A percentile compares a stretch with the other conserved stretches of the same genome.
Conservation (phyloP, 345 rosid genomes). For the Eucalyptus coolabah region DNA sequence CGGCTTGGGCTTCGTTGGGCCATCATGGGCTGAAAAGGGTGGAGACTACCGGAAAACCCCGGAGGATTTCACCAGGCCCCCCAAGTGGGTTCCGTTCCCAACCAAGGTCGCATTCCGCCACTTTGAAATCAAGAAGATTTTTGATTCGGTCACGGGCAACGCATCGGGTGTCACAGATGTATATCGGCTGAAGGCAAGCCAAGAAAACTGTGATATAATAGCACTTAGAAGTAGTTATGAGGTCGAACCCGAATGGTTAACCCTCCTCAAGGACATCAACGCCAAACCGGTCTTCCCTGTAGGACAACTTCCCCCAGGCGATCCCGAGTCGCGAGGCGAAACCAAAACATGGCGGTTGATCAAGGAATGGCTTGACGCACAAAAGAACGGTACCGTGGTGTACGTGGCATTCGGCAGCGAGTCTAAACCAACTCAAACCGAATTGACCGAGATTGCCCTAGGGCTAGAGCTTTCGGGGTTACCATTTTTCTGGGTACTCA, state of each 20-base stretch:
- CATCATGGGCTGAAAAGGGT: not conserved
- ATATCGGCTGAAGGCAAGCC: not conserved
- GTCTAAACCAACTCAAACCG: slow-evolving; percentile 10
- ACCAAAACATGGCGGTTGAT: slow-evolving; percentile 6
- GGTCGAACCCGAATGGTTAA: slow-evolving; percentile 33
- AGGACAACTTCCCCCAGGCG: slow-evolving; percentile 21
- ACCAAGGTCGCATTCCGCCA: slow-evolving; percentile 6
- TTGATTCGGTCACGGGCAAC: not conserved
- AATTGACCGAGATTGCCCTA: not conserved
- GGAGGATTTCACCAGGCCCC: slow-evolving; percentile 9
- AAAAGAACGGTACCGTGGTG: not conserved
- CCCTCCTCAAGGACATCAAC: slow-evolving; percentile 2
- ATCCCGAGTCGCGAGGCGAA: not conserved
- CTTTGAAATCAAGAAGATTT: slow-evolving; percentile 6
- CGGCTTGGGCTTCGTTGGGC: not conserved
- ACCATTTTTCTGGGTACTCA: slow-evolving; percentile 27
- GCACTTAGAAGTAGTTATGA: slow-evolving; percentile 28
- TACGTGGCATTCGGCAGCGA: slow-evolving; percentile 27
- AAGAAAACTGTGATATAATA: slow-evolving; percentile 10
- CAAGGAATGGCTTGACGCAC: slow-evolving; percentile 14
- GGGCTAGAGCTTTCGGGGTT: slow-evolving; percentile 20
- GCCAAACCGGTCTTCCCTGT: slow-evolving; percentile 24
- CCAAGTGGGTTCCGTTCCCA: slow-evolving; percentile 28
- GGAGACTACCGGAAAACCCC: not conserved
- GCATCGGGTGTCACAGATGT: not conserved